These are phyloP conservation scores for Chamaecrista fasciculata DNA, from an alignment of 306 rosid species.

Conservation along the genomic window DNA sequence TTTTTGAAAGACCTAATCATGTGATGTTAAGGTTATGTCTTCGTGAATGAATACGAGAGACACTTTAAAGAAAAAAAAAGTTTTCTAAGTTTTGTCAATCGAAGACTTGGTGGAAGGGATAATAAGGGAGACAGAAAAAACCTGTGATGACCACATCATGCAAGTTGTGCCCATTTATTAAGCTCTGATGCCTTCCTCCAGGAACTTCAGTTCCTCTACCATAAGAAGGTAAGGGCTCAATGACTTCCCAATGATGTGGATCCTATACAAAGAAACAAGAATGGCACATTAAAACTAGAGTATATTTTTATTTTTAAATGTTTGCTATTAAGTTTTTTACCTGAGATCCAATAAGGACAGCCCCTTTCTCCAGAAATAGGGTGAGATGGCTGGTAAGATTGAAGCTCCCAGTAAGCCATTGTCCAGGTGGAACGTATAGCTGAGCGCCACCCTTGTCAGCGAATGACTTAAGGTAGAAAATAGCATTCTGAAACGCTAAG, in stretches of 20 bases:
- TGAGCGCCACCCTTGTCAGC: constrained; percentile 99
- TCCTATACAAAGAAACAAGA: constrained; percentile 50
- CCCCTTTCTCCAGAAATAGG: constrained; percentile 88
- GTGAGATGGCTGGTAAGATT: constrained; percentile 97
- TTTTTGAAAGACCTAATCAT: too few relatives aligned
- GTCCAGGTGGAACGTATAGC: constrained; percentile 88
- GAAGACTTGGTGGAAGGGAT: neutral
- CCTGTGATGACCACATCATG: constrained; percentile 93
- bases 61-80: too few relatives aligned
- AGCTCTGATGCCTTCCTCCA: constrained; percentile 76
- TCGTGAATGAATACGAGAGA: too few relatives aligned
- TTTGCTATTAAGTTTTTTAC: constrained; percentile 39
- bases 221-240: constrained; percentile 88
- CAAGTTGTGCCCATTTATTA: constrained; percentile 79
- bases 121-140: constrained; percentile 24
- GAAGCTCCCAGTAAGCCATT: constrained; percentile 94
- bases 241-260: constrained; percentile 72
- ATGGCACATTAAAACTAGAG: constrained; percentile 6
- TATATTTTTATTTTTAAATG: neutral
- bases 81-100: neutral
- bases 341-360: constrained; percentile 91
- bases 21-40: too few relatives aligned
- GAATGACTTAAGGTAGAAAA: constrained; percentile 92
- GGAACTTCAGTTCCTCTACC: constrained; percentile 91
- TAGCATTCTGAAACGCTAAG: constrained; percentile 91